Evolutionary conservation across 495 filamentous ascomycete species (phyloP).

Genomic region (Gamarada debralockiae): DNA sequence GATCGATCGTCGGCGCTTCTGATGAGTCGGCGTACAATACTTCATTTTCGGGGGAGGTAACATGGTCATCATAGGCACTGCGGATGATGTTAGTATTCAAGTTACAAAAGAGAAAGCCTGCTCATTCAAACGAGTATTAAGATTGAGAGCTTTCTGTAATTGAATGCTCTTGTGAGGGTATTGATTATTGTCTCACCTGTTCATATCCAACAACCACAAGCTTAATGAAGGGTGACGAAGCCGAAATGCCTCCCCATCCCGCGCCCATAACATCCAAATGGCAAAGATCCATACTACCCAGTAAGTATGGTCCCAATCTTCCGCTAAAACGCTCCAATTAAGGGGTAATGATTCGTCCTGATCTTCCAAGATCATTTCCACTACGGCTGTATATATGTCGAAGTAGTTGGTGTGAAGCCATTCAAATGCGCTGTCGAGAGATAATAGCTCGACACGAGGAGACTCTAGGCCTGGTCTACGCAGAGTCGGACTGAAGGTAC

Average conservation of each 20-base stretch:
- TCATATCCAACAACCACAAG: slow-evolving; percentile 3
- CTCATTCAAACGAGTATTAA: too few species aligned
- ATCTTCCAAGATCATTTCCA: slow-evolving; percentile 14
- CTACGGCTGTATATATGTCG: neutral
- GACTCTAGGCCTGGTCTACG: neutral
- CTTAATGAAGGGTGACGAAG: neutral
- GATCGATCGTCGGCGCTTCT: slow-evolving; percentile 9
- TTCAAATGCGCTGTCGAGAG: slow-evolving; percentile 16
- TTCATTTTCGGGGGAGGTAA: neutral
- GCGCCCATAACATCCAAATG: slow-evolving; percentile 12
- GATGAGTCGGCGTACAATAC: slow-evolving; percentile 1
- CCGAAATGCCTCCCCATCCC: slow-evolving; percentile 10
- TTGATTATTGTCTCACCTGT: slow-evolving; percentile 1
- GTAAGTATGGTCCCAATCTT: slow-evolving; percentile 22
- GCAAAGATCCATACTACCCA: slow-evolving; percentile 19
- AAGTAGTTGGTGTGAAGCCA: slow-evolving; percentile 8
- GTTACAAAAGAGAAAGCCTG: too few species aligned
- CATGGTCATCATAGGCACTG: slow-evolving; percentile 1
- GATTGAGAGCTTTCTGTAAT: too few species aligned
- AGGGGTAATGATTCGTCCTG: slow-evolving; percentile 19
- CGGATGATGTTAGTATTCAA: neutral
- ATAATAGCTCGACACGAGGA: slow-evolving; percentile 4
- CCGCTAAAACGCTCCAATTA: slow-evolving; percentile 15
- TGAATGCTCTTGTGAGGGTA: too few species aligned
- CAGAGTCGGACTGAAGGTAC: neutral